A percentile compares a stretch with the other conserved stretches of the same genome.
Evolutionary conservation across 2,329 filamentous ascomycete genomes (phyloP).

Genomic region (Neoascochyta sp.): DNA sequence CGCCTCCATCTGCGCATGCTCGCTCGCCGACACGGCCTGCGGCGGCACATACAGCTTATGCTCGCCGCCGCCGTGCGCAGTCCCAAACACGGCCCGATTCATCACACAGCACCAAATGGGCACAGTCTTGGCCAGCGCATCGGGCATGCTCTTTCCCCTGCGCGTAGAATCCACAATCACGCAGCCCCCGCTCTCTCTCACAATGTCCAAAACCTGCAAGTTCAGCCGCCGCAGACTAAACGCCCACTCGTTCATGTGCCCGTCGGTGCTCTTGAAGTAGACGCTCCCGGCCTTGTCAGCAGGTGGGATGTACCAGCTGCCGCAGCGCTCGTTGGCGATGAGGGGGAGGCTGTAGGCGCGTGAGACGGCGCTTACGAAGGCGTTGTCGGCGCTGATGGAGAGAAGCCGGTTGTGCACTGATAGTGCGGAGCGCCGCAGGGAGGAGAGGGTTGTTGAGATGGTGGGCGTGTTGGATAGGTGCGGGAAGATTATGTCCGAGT

Average conservation of each 20-base stretch:
- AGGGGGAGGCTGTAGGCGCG: slow-evolving; percentile 61
- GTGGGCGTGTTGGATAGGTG: slow-evolving; percentile 62
- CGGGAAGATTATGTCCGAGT: slow-evolving; percentile 52
- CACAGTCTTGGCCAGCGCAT: slow-evolving; percentile 88
- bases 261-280: slow-evolving; percentile 98
- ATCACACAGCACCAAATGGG: slow-evolving; percentile 91
- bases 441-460: slow-evolving; percentile 58
- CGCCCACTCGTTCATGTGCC: slow-evolving; percentile 84
- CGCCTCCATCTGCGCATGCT: slow-evolving; percentile 73
- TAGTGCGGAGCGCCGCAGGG: slow-evolving; percentile 72
- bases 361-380: slow-evolving; percentile 65
- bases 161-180: slow-evolving; percentile 92
- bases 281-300: slow-evolving; percentile 65
- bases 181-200: slow-evolving; percentile 66
- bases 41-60: slow-evolving; percentile 67
- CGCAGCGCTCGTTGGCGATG: slow-evolving; percentile 90
- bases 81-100: slow-evolving; percentile 73
- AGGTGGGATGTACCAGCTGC: slow-evolving; percentile 85
- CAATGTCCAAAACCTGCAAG: slow-evolving; percentile 68
- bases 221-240: slow-evolving; percentile 86
- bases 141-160: slow-evolving; percentile 91
- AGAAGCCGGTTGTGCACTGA: slow-evolving; percentile 76
- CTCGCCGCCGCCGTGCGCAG: slow-evolving; percentile 45
- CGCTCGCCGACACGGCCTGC: slow-evolving; percentile 67
- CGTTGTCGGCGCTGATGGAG: slow-evolving; percentile 73